Evolutionary conservation across 805 yeast species (phyloP).

Genomic region (Candida krabiensis): DNA sequence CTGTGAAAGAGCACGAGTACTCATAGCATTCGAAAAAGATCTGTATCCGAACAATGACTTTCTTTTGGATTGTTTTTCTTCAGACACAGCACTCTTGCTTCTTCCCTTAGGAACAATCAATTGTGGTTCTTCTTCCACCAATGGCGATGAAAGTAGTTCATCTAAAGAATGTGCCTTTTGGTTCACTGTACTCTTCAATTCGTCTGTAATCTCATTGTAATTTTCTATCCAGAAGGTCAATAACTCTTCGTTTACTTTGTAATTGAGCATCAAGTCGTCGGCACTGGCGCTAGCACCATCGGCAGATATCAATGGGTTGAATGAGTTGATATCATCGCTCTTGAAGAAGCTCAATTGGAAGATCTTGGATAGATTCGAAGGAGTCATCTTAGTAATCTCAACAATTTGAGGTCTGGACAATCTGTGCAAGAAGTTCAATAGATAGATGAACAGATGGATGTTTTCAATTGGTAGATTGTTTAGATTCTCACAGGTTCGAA

Average conservation of each 20-base stretch:
- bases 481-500: slow-evolving; percentile 7
- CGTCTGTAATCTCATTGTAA: slow-evolving; percentile 12
- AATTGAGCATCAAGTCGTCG: slow-evolving; percentile 28
- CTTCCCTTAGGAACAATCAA: slow-evolving; percentile 14
- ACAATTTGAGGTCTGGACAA: slow-evolving; percentile 24
- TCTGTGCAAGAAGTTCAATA: slow-evolving; percentile 28
- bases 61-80: slow-evolving; percentile 23
- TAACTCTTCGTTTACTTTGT: slow-evolving; percentile 29
- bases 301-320: slow-evolving; percentile 16
- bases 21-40: slow-evolving; percentile 25
- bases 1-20: slow-evolving; percentile 18
- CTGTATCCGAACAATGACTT: slow-evolving; percentile 29
- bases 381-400: slow-evolving; percentile 36
- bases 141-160: slow-evolving; percentile 16
- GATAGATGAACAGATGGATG: slow-evolving; percentile 31
- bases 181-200: slow-evolving; percentile 11
- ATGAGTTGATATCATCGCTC: slow-evolving; percentile 27
- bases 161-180: slow-evolving; percentile 9
- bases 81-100: slow-evolving; percentile 12
- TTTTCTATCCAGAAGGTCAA: slow-evolving; percentile 29
- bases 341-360: slow-evolving; percentile 39
- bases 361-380: slow-evolving; percentile 37
- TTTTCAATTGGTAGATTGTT: slow-evolving; percentile 29
- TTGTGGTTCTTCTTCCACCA: slow-evolving; percentile 13
- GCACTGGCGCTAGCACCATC: slow-evolving; percentile 10